Evolutionary conservation across 352 stramenopile genomes (phyloP).

Genomic region (Phytophthora hybrid): DNA sequence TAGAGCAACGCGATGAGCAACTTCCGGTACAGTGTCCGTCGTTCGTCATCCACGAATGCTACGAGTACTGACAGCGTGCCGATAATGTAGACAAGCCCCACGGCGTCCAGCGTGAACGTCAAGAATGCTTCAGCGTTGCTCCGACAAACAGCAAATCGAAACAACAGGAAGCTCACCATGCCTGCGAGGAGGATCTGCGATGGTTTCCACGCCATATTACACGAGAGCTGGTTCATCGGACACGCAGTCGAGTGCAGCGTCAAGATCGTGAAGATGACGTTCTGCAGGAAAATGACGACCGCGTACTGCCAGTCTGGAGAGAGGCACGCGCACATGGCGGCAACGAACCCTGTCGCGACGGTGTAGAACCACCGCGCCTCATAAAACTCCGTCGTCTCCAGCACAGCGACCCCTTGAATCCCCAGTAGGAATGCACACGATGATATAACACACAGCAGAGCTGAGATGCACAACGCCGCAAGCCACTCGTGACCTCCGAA

Average conservation of each 20-base stretch:
- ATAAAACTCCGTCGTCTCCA: constrained; percentile 64
- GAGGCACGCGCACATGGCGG: constrained; percentile 55
- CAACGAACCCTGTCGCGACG: constrained; percentile 46
- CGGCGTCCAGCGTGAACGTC: constrained; percentile 55
- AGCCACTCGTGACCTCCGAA: constrained; percentile 57
- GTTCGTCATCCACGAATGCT: constrained; percentile 69
- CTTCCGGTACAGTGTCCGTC: constrained; percentile 60
- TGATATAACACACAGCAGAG: constrained; percentile 40
- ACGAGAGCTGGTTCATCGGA: constrained; percentile 64
- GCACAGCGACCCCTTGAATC: constrained; percentile 42
- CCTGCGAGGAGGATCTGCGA: constrained; percentile 44
- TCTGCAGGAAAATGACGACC: constrained; percentile 51
- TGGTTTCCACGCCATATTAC: constrained; percentile 44
- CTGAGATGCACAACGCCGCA: constrained; percentile 46
- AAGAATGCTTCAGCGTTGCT: constrained; percentile 48
- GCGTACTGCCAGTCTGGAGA: constrained; percentile 63
- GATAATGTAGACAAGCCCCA: constrained; percentile 74
- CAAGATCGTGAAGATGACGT: constrained; percentile 57
- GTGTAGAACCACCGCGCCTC: constrained; percentile 57
- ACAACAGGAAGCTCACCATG: constrained; percentile 53
- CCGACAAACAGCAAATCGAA: constrained; percentile 49
- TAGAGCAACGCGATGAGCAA: constrained; percentile 73
- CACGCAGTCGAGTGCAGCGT: constrained; percentile 71
- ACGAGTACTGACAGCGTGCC: constrained; percentile 62
- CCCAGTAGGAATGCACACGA: constrained; percentile 45